Base-by-base conservation (phyloP, 2,329 filamentous ascomycete genomes). In the Coleophoma crateriformis region DNA sequence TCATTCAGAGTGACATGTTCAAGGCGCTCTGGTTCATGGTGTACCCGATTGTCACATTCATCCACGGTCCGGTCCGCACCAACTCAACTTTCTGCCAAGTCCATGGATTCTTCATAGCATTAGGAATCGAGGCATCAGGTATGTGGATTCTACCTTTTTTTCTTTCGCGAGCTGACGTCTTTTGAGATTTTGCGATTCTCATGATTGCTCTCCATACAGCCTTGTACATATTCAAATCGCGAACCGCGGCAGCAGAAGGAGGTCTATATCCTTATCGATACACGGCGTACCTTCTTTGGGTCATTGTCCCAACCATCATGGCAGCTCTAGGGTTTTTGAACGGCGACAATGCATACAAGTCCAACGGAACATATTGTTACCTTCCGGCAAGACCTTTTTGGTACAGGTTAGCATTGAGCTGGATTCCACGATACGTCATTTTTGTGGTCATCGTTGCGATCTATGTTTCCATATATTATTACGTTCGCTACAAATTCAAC, bases 191-290 rank as follows among this genome's bases (percentile, higher is more conserved):
- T 49, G 79, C 85, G 10, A 82, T 89, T 14, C 72, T 90, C 13
- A 74, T 88, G 50, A 88, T 92, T 59, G 84, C 87, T 15, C 62
- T 89, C 8, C 88, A 92, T 62, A 86, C 84, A 45, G 81, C 79
- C 3, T 68, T 90, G 11, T 87, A 86, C 64, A 84, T 92, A 47
- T 83, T 90, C 56, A 75, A 77, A 19, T 80, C 82, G 0, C 63
- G 62, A 38, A 59, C 64, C 20, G 62, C 65, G 1, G 68, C 69
- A 13, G 75, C 79, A 2, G 72, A 79, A 52, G 79, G 82, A 42
- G 87, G 87, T 0, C 73, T 92, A 0, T 88, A 88, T 61, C 81
- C 79, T 2, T 85, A 84, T 54, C 79, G 86, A 4, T 71, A 76
- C 17, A 69, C 71, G 20, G 80, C 87, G 5, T 86, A 85, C 55